Evolutionary conservation across 257 asterid species (phyloP).

Genomic region (Solanum pimpinellifolium): DNA sequence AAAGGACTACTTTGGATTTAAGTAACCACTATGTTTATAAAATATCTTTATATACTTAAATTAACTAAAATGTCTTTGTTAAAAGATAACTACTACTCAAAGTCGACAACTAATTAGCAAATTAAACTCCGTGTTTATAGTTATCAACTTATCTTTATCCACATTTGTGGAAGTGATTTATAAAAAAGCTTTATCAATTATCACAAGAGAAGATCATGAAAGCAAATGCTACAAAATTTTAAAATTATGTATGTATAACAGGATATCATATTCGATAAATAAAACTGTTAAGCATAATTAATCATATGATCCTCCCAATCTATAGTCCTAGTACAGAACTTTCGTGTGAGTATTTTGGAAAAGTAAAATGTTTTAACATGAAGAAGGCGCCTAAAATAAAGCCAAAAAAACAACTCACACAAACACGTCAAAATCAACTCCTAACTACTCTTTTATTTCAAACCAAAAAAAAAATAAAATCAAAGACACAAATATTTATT

Average conservation of each 20-base stretch:
- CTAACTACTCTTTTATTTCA: background rate
- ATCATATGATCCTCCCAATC: background rate
- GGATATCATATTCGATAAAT: background rate
- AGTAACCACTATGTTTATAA: background rate
- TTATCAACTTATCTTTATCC: background rate
- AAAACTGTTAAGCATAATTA: background rate
- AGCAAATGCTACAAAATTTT: background rate
- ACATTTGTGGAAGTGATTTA: background rate
- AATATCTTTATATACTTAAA: background rate
- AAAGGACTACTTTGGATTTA: background rate
- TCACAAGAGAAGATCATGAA: background rate
- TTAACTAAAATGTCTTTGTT: background rate
- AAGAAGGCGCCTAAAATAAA: background rate
- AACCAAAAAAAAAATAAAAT: too few species aligned
- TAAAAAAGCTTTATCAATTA: background rate
- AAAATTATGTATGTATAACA: background rate
- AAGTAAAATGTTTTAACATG: background rate
- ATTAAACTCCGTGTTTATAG: background rate
- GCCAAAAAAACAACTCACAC: background rate
- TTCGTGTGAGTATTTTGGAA: too few species aligned
- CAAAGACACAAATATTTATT: background rate
- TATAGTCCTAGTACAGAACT: background rate
- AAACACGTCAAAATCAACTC: background rate
- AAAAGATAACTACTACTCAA: background rate
- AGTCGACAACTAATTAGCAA: background rate